phyloP scores from a whole-genome alignment of 1,284 basidiomycete species.

The Macrocystidia cucumis region DNA sequence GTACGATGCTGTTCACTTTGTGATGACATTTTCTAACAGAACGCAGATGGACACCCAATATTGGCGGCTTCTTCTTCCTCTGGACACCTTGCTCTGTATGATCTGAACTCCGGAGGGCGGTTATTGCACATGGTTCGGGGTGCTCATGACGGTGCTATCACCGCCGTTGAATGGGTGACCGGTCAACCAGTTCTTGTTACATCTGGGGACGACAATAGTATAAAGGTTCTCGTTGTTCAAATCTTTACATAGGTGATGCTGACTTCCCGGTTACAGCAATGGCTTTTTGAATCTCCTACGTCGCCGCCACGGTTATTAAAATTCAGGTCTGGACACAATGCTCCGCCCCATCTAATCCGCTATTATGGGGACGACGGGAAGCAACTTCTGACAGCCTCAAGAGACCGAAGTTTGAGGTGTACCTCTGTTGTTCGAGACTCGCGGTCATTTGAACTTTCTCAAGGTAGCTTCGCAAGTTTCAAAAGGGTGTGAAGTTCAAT shows the following conservation, averaged over 20 bases:
- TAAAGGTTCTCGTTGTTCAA: constrained; percentile 56
- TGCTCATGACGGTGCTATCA: constrained; percentile 81
- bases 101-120: constrained; percentile 75
- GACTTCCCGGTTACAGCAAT: constrained; percentile 73
- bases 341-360: constrained; percentile 86
- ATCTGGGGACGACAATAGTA: constrained; percentile 87
- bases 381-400: constrained; percentile 81
- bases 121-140: constrained; percentile 79
- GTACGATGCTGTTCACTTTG: constrained; percentile 30
- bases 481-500: constrained; percentile 1
- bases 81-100: constrained; percentile 88
- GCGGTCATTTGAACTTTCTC: constrained; percentile 89
- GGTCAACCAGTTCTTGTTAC: constrained; percentile 86
- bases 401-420: constrained; percentile 84
- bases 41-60: constrained; percentile 75
- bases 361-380: constrained; percentile 98
- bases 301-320: constrained; percentile 85
- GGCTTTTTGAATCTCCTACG: constrained; percentile 92
- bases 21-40: neutral
- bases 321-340: constrained; percentile 86
- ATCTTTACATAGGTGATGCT: neutral
- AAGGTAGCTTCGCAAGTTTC: constrained; percentile 49
- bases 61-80: constrained; percentile 82
- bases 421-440: constrained; percentile 94
- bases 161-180: constrained; percentile 81